A percentile compares a stretch with the other conserved stretches of the same genome.
Evolutionary conservation across 2,329 filamentous ascomycete species (phyloP).

Genomic region (Aspergillus pseudoglaucus): DNA sequence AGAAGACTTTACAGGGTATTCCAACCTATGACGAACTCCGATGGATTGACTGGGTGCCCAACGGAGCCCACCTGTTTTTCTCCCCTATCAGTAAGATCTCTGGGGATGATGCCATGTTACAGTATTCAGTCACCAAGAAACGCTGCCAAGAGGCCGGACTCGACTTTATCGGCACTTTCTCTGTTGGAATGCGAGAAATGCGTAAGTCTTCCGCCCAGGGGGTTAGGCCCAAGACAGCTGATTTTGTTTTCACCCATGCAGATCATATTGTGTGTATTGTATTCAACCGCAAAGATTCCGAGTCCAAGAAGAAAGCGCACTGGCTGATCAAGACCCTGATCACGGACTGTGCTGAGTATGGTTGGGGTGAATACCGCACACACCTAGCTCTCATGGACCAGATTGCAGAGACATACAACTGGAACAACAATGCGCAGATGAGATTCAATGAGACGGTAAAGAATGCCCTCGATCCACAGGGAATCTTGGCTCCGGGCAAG

Average conservation of each 20-base stretch:
- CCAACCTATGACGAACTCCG: slow-evolving; percentile 29
- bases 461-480: slow-evolving; percentile 18
- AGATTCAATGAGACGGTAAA: slow-evolving; percentile 42
- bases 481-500: too few species aligned
- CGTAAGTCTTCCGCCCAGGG: slow-evolving; percentile 13
- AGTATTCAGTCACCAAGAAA: slow-evolving; percentile 39
- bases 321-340: slow-evolving; percentile 35
- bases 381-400: slow-evolving; percentile 44
- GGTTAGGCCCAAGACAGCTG: too few species aligned
- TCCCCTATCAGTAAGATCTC: slow-evolving; percentile 46
- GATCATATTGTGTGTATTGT: slow-evolving; percentile 51
- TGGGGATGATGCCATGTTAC: slow-evolving; percentile 41
- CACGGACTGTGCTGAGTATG: slow-evolving; percentile 34
- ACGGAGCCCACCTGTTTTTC: slow-evolving; percentile 49
- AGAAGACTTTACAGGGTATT: slow-evolving; percentile 19
- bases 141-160: slow-evolving; percentile 40
- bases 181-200: slow-evolving; percentile 49
- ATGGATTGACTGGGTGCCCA: slow-evolving; percentile 49
- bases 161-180: slow-evolving; percentile 48
- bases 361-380: slow-evolving; percentile 43
- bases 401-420: slow-evolving; percentile 24
- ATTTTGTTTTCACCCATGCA: not conserved
- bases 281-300: slow-evolving; percentile 42
- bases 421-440: slow-evolving; percentile 38
- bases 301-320: slow-evolving; percentile 32